Evolutionary conservation across 2,329 filamentous ascomycete species (phyloP).

Genomic region (Penicillium sp.): DNA sequence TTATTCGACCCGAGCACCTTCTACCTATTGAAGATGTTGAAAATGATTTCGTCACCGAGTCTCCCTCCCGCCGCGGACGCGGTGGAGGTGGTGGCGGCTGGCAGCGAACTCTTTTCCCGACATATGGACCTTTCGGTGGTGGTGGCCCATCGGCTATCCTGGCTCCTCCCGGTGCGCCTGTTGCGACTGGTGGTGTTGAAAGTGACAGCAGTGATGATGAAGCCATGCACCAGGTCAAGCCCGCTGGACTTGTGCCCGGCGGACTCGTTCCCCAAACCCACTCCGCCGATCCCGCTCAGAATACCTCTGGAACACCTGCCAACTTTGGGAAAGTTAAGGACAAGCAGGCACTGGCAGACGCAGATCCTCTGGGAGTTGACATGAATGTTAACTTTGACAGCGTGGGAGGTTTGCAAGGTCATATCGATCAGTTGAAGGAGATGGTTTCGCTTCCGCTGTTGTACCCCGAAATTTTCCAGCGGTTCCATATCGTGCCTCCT

Average conservation of each 20-base stretch:
- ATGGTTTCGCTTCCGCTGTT: constrained; percentile 95
- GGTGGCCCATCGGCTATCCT: constrained; percentile 74
- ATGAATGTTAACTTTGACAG: constrained; percentile 91
- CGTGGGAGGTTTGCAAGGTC: constrained; percentile 87
- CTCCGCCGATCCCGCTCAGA: constrained; percentile 61
- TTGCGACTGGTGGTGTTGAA: constrained; percentile 78
- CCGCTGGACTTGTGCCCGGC: constrained; percentile 65
- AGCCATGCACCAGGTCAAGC: constrained; percentile 66
- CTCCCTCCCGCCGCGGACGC: constrained; percentile 71
- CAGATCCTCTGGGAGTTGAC: constrained; percentile 92
- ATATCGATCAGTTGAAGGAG: constrained; percentile 97
- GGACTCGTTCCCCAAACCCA: constrained; percentile 61
- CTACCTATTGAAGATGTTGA: constrained; percentile 77
- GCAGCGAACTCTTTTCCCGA: constrained; percentile 86
- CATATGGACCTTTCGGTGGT: constrained; percentile 89
- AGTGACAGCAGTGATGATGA: constrained; percentile 98
- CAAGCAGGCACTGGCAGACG: constrained; percentile 87
- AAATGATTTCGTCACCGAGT: constrained; percentile 66
- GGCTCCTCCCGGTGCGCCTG: constrained; percentile 70
- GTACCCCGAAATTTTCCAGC: constrained; percentile 91
- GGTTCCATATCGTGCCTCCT: constrained; percentile 91
- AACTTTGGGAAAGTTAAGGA: constrained; percentile 95
- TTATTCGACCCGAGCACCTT: constrained; percentile 74
- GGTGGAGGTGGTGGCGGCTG: constrained; percentile 65
- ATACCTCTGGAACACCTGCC: constrained; percentile 68